phyloP scores from a whole-genome alignment of 495 filamentous ascomycete species.

The Penicillium egyptiacum region DNA sequence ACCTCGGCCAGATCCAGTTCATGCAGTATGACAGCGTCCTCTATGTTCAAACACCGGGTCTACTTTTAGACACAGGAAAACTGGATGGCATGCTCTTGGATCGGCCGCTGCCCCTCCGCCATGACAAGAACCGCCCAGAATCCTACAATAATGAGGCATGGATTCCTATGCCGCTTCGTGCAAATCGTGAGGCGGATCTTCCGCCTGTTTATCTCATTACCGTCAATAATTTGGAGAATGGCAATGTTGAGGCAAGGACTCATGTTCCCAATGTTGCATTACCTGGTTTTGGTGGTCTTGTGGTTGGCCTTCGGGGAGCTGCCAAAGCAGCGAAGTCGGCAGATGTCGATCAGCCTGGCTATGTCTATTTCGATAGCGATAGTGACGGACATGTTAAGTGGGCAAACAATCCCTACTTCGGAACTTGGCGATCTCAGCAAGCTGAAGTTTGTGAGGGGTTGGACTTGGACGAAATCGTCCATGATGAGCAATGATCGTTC shows the following conservation, averaged over 20 bases:
- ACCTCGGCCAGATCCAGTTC: conserved; percentile 47
- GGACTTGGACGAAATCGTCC: conserved; percentile 30
- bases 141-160: conserved; percentile 47
- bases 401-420: conserved; percentile 40
- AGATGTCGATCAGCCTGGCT: conserved; percentile 31
- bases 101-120: conserved; percentile 36
- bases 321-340: conserved; percentile 7
- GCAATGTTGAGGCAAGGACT: conserved; percentile 42
- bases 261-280: conserved; percentile 43
- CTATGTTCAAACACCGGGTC: conserved; percentile 42
- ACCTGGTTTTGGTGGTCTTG: conserved; percentile 37
- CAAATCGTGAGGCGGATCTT: conserved; percentile 35
- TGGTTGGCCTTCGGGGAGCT: conserved; percentile 32
- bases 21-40: conserved; percentile 51
- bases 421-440: conserved; percentile 41
- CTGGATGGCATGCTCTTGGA: conserved; percentile 42
- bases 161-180: conserved; percentile 42
- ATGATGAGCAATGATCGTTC: conserved; percentile 27
- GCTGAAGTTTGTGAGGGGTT: conserved; percentile 40
- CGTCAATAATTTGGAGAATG: conserved; percentile 40
- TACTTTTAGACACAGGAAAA: conserved; percentile 41
- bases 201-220: conserved; percentile 47
- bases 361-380: conserved; percentile 47
- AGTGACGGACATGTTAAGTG: conserved; percentile 38
- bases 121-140: conserved; percentile 38